A percentile compares a stretch with the other conserved stretches of the same genome.
Evolutionary conservation across 495 filamentous ascomycete species (phyloP).

Genomic region (Cetradonia linearis): DNA sequence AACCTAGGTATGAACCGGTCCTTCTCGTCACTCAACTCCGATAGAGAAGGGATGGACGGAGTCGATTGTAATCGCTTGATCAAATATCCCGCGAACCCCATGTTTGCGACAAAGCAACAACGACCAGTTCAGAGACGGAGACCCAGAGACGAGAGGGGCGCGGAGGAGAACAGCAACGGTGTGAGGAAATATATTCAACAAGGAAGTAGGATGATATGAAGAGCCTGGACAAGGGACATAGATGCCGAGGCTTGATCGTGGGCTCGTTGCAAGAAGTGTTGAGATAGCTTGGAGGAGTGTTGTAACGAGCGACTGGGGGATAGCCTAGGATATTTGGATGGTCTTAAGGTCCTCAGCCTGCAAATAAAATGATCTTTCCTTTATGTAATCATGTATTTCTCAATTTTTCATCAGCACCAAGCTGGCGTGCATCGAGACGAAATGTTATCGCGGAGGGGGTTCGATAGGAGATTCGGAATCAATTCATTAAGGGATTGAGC

Average conservation of each 20-base stretch:
- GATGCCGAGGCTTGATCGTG: neutral
- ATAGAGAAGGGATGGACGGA: slow-evolving; percentile 48
- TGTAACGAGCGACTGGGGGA: slow-evolving; percentile 28
- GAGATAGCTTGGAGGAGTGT: neutral
- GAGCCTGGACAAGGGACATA: slow-evolving; percentile 2
- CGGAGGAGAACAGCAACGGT: neutral
- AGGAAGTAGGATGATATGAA: neutral
- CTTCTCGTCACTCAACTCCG: slow-evolving; percentile 47
- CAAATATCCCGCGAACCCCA: slow-evolving; percentile 56
- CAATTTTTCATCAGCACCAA: neutral
- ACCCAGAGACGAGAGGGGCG: neutral
- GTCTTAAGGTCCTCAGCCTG: neutral
- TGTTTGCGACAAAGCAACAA: slow-evolving; percentile 23
- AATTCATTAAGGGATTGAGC: neutral
- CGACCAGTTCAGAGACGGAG: neutral
- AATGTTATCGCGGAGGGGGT: slow-evolving; percentile 8
- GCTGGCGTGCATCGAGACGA: neutral
- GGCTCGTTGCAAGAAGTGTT: neutral
- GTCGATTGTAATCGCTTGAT: slow-evolving; percentile 54
- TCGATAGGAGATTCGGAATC: slow-evolving; percentile 20
- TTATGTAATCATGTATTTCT: slow-evolving; percentile 1
- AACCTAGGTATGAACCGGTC: slow-evolving; percentile 47
- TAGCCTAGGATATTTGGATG: slow-evolving; percentile 7
- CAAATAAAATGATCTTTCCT: neutral
- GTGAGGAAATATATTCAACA: neutral